A percentile compares a stretch with the other conserved stretches of the same genome.
Evolutionary conservation across 257 asterid genomes (phyloP).

Genomic region (Solanum stenotomum): DNA sequence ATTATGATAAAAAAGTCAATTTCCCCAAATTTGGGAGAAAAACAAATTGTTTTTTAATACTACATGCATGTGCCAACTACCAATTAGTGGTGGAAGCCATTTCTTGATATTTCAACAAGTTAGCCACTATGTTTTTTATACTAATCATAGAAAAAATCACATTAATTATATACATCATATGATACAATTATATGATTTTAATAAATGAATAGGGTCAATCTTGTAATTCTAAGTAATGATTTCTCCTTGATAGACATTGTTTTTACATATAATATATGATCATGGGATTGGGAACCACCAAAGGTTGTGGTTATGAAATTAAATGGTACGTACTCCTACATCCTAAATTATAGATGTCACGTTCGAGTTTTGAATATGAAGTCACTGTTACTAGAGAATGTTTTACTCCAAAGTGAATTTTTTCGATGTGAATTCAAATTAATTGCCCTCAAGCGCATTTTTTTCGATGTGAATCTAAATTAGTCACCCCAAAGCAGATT

Average conservation of each 20-base stretch:
- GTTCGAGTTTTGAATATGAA: not conserved
- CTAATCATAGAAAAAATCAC: not conserved
- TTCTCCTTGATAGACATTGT: not conserved
- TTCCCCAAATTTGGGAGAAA: not conserved
- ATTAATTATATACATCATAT: not conserved
- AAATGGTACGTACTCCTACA: not conserved
- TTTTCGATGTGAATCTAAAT: no score
- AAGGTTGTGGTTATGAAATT: not conserved
- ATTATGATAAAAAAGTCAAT: not conserved
- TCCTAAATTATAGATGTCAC: not conserved
- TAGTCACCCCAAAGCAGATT: no score
- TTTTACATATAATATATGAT: not conserved
- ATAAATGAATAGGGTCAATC: not conserved
- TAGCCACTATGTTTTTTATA: conserved; percentile 2
- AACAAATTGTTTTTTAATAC: not conserved
- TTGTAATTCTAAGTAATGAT: not conserved
- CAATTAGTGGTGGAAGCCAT: not conserved
- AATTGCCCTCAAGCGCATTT: no score
- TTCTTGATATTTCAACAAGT: not conserved
- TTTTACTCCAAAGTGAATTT: not conserved
- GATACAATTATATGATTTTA: not conserved
- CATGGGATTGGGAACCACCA: not conserved
- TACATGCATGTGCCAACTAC: not conserved
- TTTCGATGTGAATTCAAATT: no score
- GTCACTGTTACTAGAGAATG: no score